Evolutionary conservation across 257 asterid species (phyloP).

Genomic region (Lycium barbarum): DNA sequence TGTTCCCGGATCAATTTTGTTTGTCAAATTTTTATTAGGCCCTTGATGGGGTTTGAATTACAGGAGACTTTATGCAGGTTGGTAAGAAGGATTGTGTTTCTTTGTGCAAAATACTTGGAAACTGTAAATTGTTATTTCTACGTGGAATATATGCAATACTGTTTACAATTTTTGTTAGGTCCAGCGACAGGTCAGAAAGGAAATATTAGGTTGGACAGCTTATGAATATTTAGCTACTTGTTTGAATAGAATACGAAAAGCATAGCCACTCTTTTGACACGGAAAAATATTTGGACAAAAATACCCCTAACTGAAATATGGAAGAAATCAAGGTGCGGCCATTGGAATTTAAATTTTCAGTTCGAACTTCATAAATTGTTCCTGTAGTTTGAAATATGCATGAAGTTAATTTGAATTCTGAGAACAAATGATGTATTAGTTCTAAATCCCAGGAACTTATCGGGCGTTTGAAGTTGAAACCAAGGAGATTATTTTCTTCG

Average conservation of each 20-base stretch:
- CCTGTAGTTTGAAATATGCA: not conserved
- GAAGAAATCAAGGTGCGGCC: not conserved
- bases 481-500: too few relatives aligned
- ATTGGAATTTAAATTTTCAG: not conserved
- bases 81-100: slow-evolving; percentile 7
- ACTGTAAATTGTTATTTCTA: not conserved
- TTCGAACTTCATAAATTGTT: not conserved
- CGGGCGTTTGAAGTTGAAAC: too few relatives aligned
- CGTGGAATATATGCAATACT: not conserved
- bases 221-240: not conserved
- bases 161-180: not conserved
- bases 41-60: not conserved
- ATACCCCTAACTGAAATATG: not conserved
- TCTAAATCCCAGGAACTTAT: too few relatives aligned
- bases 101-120: slow-evolving; percentile 8
- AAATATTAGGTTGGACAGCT: not conserved
- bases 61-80: not conserved
- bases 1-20: slow-evolving; percentile 17
- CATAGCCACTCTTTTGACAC: not conserved
- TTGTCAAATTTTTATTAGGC: slow-evolving; percentile 15
- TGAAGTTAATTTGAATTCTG: too few relatives aligned
- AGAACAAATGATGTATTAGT: too few relatives aligned
- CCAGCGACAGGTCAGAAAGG: not conserved
- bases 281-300: too few relatives aligned
- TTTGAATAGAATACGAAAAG: not conserved